Evolutionary conservation across 2,329 filamentous ascomycete genomes (phyloP).

Genomic region (Xylaria arbuscula): DNA sequence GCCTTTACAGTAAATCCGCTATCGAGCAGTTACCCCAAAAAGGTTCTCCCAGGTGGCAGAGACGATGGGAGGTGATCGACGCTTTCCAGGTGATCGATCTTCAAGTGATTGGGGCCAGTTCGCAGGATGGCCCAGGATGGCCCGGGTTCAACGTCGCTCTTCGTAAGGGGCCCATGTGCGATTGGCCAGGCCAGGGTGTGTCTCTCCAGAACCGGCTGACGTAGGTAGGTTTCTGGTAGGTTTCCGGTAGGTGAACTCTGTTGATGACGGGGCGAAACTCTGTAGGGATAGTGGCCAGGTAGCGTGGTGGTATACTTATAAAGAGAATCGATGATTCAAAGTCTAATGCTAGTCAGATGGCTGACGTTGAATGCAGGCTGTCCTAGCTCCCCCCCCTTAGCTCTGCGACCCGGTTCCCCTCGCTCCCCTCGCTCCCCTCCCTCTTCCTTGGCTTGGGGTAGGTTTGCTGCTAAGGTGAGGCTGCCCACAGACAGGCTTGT

Average conservation of each 20-base stretch:
- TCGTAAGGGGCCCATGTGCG: conserved; percentile 19
- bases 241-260: conserved; percentile 20
- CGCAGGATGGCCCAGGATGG: conserved; percentile 33
- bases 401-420: not conserved
- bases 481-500: conserved; percentile 33
- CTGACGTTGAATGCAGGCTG: conserved; percentile 14
- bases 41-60: conserved; percentile 1
- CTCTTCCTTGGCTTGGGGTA: conserved; percentile 28
- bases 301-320: not conserved
- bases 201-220: conserved; percentile 25
- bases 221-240: conserved; percentile 10
- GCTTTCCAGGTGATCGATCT: conserved; percentile 44
- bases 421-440: not conserved
- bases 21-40: not conserved
- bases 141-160: conserved; percentile 40
- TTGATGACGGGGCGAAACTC: conserved; percentile 33
- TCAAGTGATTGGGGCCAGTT: conserved; percentile 36
- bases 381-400: conserved; percentile 1
- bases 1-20: conserved; percentile 15
- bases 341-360: conserved; percentile 5
- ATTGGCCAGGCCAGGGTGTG: conserved; percentile 24
- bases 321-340: conserved; percentile 15
- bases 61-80: conserved; percentile 43
- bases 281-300: conserved; percentile 15
- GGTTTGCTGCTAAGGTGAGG: conserved; percentile 21